Base-by-base conservation (phyloP, 1,284 basidiomycete genomes). In the Marasmius tenuissimus region DNA sequence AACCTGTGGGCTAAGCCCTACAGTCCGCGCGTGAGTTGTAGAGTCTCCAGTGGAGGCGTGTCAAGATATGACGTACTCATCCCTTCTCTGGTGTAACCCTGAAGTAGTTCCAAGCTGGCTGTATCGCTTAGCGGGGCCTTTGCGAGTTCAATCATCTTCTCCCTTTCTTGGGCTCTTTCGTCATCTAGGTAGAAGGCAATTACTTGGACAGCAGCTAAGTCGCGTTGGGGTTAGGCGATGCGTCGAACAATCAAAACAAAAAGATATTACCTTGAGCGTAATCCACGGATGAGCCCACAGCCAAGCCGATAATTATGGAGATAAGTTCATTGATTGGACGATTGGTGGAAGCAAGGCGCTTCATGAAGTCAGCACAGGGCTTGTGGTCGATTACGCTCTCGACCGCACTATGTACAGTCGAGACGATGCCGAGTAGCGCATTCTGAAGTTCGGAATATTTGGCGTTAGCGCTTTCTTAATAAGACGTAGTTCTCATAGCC, bases 131-230 rank as follows among this genome's bases (percentile, higher is more conserved):
- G 18, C 48, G 18, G 70, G 34, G 69, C 69, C 37, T 72, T 68
- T 11, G 74, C 71, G 6, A 84, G 70, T 45, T 73, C 61, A n/a
- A 77, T 58, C 42, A 87, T 78, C 40, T 78, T 71, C 0, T 68
- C 72, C 12, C 76, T 71, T 63, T 84, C 78, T 50, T 72, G 67
- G 10, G 69, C 69, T 18, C 74, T 76, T 27, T 69, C 69, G 12
- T 79, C 78, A 47, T 81, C 78, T 27, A 88, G 70, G 71, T 84
- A 88, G 69, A 85, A 86, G 67, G 87, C 81, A 57, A 88, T 72
- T 20, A 85, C 79, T 42, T 85, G 77, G 42, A 76, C 70, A 61
- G 76, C 73, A 27, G 72, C 75, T 71, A 59, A 8, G 11, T 22
- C 6, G n/a, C 37, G 33, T 60, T 33, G 18, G 38, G 12, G 6